These are phyloP conservation scores for Fusarium tanahbumbuense DNA, from an alignment of 2,329 filamentous ascomycete species.

Conservation along the genomic window DNA sequence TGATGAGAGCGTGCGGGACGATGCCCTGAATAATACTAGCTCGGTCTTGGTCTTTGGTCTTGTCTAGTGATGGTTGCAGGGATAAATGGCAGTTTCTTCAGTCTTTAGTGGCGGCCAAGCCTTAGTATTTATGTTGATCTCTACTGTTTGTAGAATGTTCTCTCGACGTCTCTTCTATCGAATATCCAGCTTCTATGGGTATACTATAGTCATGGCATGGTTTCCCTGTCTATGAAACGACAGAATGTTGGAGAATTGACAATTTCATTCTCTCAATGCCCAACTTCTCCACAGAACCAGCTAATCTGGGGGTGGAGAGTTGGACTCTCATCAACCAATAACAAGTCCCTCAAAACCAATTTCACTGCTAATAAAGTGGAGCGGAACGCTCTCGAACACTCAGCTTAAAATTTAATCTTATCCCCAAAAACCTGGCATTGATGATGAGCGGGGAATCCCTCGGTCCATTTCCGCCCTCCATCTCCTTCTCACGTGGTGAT, in stretches of 20 bases:
- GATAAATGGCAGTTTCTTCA: background rate
- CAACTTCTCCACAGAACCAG: slow-evolving; percentile 23
- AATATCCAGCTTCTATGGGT: background rate
- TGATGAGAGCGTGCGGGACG: background rate
- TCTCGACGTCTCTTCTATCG: rapidly evolving
- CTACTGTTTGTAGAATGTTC: background rate
- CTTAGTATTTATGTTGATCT: background rate
- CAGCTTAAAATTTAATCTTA: background rate
- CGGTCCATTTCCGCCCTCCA: background rate
- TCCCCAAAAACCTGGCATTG: background rate
- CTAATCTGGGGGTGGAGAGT: slow-evolving; percentile 23
- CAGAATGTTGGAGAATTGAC: slow-evolving; percentile 17
- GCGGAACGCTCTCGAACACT: slow-evolving; percentile 16
- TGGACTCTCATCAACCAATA: background rate
- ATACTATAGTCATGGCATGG: background rate
- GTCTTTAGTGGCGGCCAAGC: background rate
- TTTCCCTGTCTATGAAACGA: background rate
- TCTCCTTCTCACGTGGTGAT: background rate
- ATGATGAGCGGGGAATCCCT: background rate
- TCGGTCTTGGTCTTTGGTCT: background rate
- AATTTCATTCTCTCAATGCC: background rate
- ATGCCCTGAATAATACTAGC: slow-evolving; percentile 18
- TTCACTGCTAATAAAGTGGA: slow-evolving; percentile 17
- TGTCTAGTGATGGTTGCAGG: background rate
- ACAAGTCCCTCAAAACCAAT: background rate